Evolutionary conservation across 345 rosid species (phyloP).

Genomic region (Melaleuca alternifolia): DNA sequence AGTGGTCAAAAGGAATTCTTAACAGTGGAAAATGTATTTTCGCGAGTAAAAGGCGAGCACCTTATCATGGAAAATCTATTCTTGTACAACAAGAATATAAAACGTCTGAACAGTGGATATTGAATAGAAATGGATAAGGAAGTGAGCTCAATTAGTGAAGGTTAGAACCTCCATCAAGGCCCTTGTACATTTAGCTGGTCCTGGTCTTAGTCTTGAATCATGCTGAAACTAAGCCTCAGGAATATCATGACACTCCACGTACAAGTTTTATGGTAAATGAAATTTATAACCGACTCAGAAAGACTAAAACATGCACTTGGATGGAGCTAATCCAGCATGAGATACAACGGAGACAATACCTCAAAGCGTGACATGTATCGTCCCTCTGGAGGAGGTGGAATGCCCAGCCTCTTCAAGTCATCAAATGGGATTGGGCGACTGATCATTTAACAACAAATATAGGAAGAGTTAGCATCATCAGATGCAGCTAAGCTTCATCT

Average conservation of each 20-base stretch:
- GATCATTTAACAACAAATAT: neutral
- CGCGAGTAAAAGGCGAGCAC: neutral
- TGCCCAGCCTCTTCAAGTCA: conserved; percentile 76
- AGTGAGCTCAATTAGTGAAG: neutral
- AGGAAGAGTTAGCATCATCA: conserved; percentile 1
- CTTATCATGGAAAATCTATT: neutral
- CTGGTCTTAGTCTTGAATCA: neutral
- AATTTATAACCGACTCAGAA: neutral
- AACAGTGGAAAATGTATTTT: neutral
- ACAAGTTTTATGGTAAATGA: neutral
- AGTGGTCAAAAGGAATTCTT: neutral
- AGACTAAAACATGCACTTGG: neutral
- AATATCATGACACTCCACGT: neutral
- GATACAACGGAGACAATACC: conserved; percentile 21
- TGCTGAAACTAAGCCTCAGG: neutral
- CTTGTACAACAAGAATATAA: neutral
- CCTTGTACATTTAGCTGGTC: neutral
- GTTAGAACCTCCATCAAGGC: neutral
- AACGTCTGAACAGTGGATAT: neutral
- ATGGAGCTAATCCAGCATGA: neutral
- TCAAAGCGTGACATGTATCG: conserved; percentile 66
- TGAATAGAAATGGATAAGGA: neutral
- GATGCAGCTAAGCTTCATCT: neutral
- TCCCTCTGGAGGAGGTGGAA: conserved; percentile 93
- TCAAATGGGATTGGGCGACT: conserved; percentile 78